phyloP scores from a whole-genome alignment of 495 filamentous ascomycete species.

The Wilcoxina mikolae region DNA sequence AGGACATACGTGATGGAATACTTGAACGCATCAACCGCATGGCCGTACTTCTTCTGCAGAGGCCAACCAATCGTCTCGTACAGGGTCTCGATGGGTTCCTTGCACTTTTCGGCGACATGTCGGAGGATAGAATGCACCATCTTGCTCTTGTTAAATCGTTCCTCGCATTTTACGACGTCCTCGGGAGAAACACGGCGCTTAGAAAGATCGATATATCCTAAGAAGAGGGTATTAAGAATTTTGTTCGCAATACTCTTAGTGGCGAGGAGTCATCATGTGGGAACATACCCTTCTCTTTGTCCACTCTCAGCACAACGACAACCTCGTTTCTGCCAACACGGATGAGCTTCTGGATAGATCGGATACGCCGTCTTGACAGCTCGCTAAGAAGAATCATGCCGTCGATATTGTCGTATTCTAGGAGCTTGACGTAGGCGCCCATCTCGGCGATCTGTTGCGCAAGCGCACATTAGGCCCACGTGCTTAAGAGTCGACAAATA shows the following conservation, averaged over 20 bases:
- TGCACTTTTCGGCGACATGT: constrained; percentile 93
- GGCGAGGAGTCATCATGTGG: too few relatives aligned
- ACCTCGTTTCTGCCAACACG: constrained; percentile 95
- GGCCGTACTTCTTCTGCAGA: constrained; percentile 91
- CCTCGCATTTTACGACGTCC: constrained; percentile 95
- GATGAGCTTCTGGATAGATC: constrained; percentile 97
- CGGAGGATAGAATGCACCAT: constrained; percentile 97
- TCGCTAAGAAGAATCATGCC: constrained; percentile 98
- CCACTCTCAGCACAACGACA: constrained; percentile 91
- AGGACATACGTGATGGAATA: constrained; percentile 78
- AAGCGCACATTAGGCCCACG: neutral
- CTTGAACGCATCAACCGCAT: constrained; percentile 96
- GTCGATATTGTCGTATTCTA: constrained; percentile 99
- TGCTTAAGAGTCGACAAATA: constrained; percentile 6
- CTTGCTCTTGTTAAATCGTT: constrained; percentile 99
- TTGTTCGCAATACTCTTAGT: neutral
- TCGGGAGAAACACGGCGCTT: constrained; percentile 96
- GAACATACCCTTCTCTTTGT: constrained; percentile 84
- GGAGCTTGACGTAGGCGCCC: constrained; percentile 97
- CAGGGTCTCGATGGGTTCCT: constrained; percentile 77
- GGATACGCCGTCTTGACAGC: constrained; percentile 86
- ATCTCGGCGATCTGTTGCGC: constrained; percentile 80
- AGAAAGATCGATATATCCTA: constrained; percentile 93
- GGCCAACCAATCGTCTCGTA: constrained; percentile 95
- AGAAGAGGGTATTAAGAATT: constrained; percentile 4